Percentiles rank a stretch among this genome's conserved stretches.
Conservation (phyloP, 2,329 filamentous ascomycete genomes). For the Coleophoma crateriformis region DNA sequence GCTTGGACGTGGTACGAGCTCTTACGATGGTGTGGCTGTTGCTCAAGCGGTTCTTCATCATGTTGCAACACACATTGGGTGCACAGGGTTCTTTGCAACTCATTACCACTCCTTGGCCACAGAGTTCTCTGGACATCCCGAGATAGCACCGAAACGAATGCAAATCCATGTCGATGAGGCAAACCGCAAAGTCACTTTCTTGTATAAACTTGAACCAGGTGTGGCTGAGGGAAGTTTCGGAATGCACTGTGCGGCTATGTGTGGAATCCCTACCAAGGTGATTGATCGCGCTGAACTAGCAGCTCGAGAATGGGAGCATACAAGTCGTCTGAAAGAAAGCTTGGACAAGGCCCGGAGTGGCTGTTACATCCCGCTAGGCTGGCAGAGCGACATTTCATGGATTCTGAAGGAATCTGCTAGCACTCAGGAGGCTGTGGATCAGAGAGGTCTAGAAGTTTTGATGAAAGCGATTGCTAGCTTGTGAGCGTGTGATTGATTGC, state of each 20-base stretch:
- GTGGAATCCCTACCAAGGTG: slow-evolving; percentile 78
- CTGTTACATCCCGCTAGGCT: slow-evolving; percentile 76
- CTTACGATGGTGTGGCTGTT: slow-evolving; percentile 94
- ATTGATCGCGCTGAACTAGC: slow-evolving; percentile 85
- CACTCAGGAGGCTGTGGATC: slow-evolving; percentile 36
- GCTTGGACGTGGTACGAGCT: slow-evolving; percentile 87
- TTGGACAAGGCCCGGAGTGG: slow-evolving; percentile 74
- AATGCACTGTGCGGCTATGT: slow-evolving; percentile 99
- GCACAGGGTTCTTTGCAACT: slow-evolving; percentile 93
- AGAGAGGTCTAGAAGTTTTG: slow-evolving; percentile 52
- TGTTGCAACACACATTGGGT: slow-evolving; percentile 86
- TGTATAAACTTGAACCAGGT: slow-evolving; percentile 90
- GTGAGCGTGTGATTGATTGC: slow-evolving; percentile 21
- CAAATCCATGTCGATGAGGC: slow-evolving; percentile 87
- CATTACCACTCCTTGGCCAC: slow-evolving; percentile 93
- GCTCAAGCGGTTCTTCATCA: slow-evolving; percentile 97
- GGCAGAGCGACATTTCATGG: slow-evolving; percentile 83
- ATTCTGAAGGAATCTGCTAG: slow-evolving; percentile 53
- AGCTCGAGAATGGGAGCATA: slow-evolving; percentile 92
- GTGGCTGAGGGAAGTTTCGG: slow-evolving; percentile 96
- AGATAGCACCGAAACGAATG: slow-evolving; percentile 85
- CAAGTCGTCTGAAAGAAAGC: slow-evolving; percentile 81
- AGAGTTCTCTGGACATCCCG: slow-evolving; percentile 85
- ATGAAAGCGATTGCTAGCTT: slow-evolving; percentile 54
- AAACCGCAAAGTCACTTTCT: slow-evolving; percentile 83